A percentile compares a stretch with the other conserved stretches of the same genome.
These are phyloP conservation scores for Corylus heterophylla DNA, from an alignment of 306 rosid species.

Conservation along the genomic window DNA sequence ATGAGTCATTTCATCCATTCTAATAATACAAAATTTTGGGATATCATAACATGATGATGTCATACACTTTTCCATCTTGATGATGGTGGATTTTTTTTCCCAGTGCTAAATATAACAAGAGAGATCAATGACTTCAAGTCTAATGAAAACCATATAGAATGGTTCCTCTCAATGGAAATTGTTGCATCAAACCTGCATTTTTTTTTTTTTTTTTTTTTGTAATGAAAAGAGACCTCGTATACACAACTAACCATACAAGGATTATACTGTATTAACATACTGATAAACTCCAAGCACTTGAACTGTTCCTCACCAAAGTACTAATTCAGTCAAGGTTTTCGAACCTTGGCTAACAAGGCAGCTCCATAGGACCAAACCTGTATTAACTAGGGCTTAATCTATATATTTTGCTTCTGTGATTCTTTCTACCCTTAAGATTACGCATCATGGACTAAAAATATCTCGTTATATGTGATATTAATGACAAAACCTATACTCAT, in stretches of 20 bases:
- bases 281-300: too few relatives aligned
- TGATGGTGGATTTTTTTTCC: not conserved
- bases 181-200: not conserved
- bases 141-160: not conserved
- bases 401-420: not conserved
- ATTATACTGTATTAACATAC: too few relatives aligned
- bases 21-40: not conserved
- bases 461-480: not conserved
- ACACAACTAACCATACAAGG: too few relatives aligned
- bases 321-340: too few relatives aligned
- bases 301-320: too few relatives aligned
- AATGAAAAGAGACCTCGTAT: too few relatives aligned
- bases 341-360: too few relatives aligned
- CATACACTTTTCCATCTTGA: not conserved
- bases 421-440: not conserved
- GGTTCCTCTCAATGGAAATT: not conserved
- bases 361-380: not conserved
- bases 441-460: not conserved
- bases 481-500: not conserved
- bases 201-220: too few relatives aligned
- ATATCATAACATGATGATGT: not conserved
- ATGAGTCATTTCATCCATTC: not conserved
- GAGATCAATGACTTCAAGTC: not conserved
- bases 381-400: not conserved
- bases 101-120: not conserved